phyloP scores from a whole-genome alignment of 371 early-diverging fungal genomes.

The Mortierella sp. region DNA sequence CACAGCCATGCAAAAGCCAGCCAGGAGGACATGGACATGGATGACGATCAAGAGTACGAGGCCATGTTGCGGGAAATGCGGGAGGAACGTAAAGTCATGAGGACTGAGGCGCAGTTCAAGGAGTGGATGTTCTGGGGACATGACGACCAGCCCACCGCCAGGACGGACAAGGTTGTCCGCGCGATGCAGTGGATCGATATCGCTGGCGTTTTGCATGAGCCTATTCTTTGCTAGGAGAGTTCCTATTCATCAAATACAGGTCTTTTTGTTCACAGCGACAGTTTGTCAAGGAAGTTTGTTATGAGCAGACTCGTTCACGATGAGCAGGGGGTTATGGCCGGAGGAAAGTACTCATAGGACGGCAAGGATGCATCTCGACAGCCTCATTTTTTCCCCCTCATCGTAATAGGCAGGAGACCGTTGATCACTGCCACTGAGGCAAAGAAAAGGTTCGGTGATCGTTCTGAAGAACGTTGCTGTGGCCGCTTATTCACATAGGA shows the following conservation, averaged over 20 bases:
- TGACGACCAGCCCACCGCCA: constrained; percentile 38
- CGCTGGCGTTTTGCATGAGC: constrained; percentile 44
- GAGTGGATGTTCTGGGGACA: constrained; percentile 55
- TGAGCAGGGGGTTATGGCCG: too few relatives aligned
- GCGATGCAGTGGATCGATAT: constrained; percentile 58
- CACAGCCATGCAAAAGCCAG: not conserved
- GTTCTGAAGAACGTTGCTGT: too few relatives aligned
- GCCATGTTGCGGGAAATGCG: constrained; percentile 52
- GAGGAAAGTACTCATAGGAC: too few relatives aligned
- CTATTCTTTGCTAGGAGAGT: constrained; percentile 15
- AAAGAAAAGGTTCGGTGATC: too few relatives aligned
- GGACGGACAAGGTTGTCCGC: constrained; percentile 40
- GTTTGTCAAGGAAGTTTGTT: too few relatives aligned
- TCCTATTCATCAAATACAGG: not conserved
- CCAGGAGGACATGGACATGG: constrained; percentile 15
- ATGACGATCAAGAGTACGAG: constrained; percentile 42
- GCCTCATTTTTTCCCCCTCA: too few relatives aligned
- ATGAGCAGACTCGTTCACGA: too few relatives aligned
- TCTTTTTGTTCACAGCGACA: too few relatives aligned
- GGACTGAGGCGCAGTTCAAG: constrained; percentile 37
- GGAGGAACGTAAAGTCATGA: constrained; percentile 42
- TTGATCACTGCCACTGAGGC: too few relatives aligned
- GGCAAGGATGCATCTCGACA: too few relatives aligned
- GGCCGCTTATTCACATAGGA: too few relatives aligned
- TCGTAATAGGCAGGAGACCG: too few relatives aligned